Evolutionary conservation across 2,329 filamentous ascomycete species (phyloP).

Genomic region (Pseudogymnoascus sp.): DNA sequence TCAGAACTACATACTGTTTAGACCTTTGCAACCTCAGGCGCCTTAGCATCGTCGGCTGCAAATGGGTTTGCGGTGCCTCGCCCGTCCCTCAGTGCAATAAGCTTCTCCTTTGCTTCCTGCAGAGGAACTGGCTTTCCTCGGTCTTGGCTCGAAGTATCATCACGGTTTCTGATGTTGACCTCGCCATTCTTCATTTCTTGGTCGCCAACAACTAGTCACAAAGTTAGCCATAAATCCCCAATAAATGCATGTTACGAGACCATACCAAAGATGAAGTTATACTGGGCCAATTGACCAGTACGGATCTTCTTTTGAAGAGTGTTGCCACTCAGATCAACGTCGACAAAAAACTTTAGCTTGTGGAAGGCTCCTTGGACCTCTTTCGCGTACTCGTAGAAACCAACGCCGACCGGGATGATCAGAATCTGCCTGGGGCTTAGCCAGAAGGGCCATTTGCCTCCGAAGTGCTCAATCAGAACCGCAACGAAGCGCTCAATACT

Average conservation of each 20-base stretch:
- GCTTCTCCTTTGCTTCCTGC: conserved; percentile 49
- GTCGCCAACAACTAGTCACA: conserved; percentile 47
- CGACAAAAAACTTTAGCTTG: conserved; percentile 59
- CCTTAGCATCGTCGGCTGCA: conserved; percentile 15
- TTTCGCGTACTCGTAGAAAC: conserved; percentile 64
- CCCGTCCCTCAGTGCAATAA: conserved; percentile 45
- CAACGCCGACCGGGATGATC: conserved; percentile 69
- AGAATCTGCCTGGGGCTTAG: conserved; percentile 74
- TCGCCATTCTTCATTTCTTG: conserved; percentile 53
- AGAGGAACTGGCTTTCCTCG: conserved; percentile 52
- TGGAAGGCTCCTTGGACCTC: conserved; percentile 65
- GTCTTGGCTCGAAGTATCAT: conserved; percentile 54
- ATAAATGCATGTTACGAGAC: neutral
- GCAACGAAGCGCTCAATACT: conserved; percentile 63
- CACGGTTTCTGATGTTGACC: conserved; percentile 57
- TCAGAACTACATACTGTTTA: neutral
- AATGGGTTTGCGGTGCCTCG: conserved; percentile 32
- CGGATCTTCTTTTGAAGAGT: conserved; percentile 88
- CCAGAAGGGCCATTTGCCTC: conserved; percentile 86
- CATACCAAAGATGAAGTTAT: conserved; percentile 74
- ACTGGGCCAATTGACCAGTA: conserved; percentile 70
- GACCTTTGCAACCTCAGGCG: neutral
- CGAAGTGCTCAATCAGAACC: conserved; percentile 77
- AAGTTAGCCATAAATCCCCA: neutral
- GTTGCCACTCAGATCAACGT: conserved; percentile 65